These are phyloP conservation scores for Hypoxylon sp. DNA, from an alignment of 2,329 filamentous ascomycete species.

Conservation along the genomic window DNA sequence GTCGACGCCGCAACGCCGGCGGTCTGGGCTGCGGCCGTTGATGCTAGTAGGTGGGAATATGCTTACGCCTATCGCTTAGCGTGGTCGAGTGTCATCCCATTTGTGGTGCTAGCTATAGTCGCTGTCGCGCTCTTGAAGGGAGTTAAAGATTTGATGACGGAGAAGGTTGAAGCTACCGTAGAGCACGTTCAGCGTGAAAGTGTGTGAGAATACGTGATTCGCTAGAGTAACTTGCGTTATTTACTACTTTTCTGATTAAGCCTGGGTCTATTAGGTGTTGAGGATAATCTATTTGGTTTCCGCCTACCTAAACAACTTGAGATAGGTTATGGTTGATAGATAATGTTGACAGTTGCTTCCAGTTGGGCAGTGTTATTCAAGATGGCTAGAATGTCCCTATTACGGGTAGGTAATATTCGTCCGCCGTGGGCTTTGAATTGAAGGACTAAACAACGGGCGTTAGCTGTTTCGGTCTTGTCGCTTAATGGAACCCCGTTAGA, in stretches of 20 bases:
- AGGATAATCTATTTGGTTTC: neutral
- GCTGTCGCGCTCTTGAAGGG: slow-evolving; percentile 62
- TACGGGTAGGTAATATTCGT: neutral
- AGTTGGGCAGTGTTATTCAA: neutral
- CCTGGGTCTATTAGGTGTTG: neutral
- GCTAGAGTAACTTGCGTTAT: neutral
- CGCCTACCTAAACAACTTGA: slow-evolving; percentile 1
- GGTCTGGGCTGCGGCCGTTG: slow-evolving; percentile 57
- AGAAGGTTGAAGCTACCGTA: slow-evolving; percentile 67
- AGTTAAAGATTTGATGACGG: slow-evolving; percentile 67
- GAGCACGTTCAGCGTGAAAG: slow-evolving; percentile 54
- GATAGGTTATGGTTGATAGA: neutral
- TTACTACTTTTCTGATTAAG: neutral
- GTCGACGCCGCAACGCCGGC: slow-evolving; percentile 52
- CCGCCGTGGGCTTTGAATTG: neutral
- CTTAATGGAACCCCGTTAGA: no score
- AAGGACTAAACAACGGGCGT: no score
- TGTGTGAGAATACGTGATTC: neutral
- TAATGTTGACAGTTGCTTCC: no score
- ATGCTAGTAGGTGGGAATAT: slow-evolving; percentile 62
- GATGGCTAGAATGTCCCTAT: neutral
- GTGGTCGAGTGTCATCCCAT: slow-evolving; percentile 66
- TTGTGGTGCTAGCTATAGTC: slow-evolving; percentile 64
- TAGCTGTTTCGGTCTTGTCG: no score
- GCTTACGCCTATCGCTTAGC: slow-evolving; percentile 64